Evolutionary conservation across 1,284 basidiomycete genomes (phyloP), one percentile per base, ranked within the genome.

Genomic region (Hemileia vastatrix): DNA sequence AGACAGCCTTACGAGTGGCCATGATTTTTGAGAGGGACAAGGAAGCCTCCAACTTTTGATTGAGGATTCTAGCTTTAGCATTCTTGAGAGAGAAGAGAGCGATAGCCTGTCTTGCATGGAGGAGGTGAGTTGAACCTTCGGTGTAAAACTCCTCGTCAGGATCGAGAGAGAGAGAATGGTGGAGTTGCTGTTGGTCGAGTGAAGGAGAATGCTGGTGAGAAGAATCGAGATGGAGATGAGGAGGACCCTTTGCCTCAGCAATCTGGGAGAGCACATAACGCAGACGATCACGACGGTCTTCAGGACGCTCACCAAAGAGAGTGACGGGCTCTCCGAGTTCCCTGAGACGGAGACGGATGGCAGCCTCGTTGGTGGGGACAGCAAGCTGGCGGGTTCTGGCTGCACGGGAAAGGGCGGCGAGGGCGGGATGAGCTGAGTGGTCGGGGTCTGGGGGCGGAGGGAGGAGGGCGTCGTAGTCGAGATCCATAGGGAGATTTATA

Each of bases 281-380:
- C 66, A 99, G 80, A 78, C 95, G 89, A 78, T 96, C 93, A 76
- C 95, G 80, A 67, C 95, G 69, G 66, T 83, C 81, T 57, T 80
- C 80, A 3, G 80, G 79, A 65, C 80, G 85, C 82, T 99, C 95
- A 64, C 92, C 95, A 70, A 98, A 99, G 36, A 97, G 81, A 4
- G 92, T 97, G 67, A 96, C 91, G 33, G 95, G 95, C 76, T 98
- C 90, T 31, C 89, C 91, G 66, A 95, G 86, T 76, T 94, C 89
- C 63, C 95, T 81, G 66, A 99, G 80, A 60, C 89, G 81, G 48
- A 86, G 84, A 72, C 88, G 87, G 68, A 99, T 94, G 66, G 88
- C 86, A 70, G 83, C 85, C 77, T 98, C 95, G 75, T 97, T 93
- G 6, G 95, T 99, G 4, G 95, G 95, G 3, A 98, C 90, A 13